phyloP scores from a whole-genome alignment of 2,329 filamentous ascomycete species.

The Emergomyces africanus region DNA sequence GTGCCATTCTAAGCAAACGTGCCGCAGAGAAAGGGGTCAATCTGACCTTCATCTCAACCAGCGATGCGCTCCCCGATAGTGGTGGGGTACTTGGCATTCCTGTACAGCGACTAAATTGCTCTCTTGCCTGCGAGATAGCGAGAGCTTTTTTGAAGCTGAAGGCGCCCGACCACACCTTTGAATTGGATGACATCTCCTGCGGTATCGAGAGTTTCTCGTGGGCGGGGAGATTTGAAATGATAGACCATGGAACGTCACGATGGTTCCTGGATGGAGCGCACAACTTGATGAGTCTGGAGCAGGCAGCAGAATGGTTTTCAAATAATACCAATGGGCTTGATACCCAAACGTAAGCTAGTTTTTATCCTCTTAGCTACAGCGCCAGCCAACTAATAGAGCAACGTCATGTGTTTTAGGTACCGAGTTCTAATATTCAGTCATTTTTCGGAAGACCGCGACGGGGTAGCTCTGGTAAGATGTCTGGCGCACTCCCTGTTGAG shows the following conservation, averaged over 20 bases:
- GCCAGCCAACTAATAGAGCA: neutral
- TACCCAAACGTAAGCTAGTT: slow-evolving; percentile 5
- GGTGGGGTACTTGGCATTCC: slow-evolving; percentile 13
- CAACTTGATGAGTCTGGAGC: slow-evolving; percentile 28
- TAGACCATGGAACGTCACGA: slow-evolving; percentile 12
- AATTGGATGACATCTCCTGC: slow-evolving; percentile 13
- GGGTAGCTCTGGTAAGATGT: slow-evolving; percentile 12
- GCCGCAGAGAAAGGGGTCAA: slow-evolving; percentile 42
- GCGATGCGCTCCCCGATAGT: slow-evolving; percentile 10
- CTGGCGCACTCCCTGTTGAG: slow-evolving; percentile 12
- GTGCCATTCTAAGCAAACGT: slow-evolving; percentile 36
- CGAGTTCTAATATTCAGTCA: slow-evolving; percentile 24
- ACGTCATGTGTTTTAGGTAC: neutral
- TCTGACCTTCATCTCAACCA: slow-evolving; percentile 30
- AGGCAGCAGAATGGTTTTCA: slow-evolving; percentile 28
- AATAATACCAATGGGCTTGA: slow-evolving; percentile 7
- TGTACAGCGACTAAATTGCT: slow-evolving; percentile 22
- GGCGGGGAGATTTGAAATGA: slow-evolving; percentile 23
- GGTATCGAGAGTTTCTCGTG: slow-evolving; percentile 19
- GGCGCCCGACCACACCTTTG: slow-evolving; percentile 10
- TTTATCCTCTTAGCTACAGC: neutral
- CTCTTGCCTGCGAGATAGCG: slow-evolving; percentile 18
- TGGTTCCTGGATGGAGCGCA: slow-evolving; percentile 35
- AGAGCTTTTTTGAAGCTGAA: slow-evolving; percentile 15
- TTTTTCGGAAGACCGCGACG: slow-evolving; percentile 19